Base-by-base conservation (phyloP, 352 stramenopile species). In the Phytophthora sp. region DNA sequence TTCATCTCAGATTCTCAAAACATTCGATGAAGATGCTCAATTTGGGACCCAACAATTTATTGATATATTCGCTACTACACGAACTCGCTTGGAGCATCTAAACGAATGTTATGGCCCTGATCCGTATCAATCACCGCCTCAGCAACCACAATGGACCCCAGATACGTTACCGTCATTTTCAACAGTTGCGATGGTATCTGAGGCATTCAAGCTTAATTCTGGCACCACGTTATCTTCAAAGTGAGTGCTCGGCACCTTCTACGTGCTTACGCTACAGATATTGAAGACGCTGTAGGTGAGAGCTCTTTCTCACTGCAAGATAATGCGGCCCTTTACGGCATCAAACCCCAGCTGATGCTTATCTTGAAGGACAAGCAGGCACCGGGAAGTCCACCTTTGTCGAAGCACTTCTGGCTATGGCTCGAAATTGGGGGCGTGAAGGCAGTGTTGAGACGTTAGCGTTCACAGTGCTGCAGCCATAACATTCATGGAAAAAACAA, bases 401-500 rank as follows among this genome's bases (percentile, higher is more conserved):
- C 6, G 42, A 57, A 2, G 51, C 51, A 13, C 8, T 57, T 2
- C 29, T 69, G 2, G 12, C 3, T 12, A 23, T 69, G 42, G 52
- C 42, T 15, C 27, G 15, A 1, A 13, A 18, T 2, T 68, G 51
- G 42, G 39, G 42, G 0, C 41, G 51, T 0, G 21, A 4, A 23
- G 51, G 51, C 2, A 63, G n/a, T n/a, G 51, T 63, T 0, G 60
- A 68, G 5, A 66, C 46, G 0, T 24, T 64, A 8, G 44, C 33
- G 16, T 51, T 64, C 23, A 57, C 33, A 18, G 31, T 9, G 49
- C 20, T 4, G 49, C 49, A 4, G 49, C 49, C 3, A 56, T 13
- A 56, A 76, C 8, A 67, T 76, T 13, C 15, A 69, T 0, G 63
- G 67, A 0, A 31, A n/a, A 30, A 30, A 55, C 47, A 65, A 72